Percentiles rank a stretch among this genome's conserved stretches.
Evolutionary conservation across 495 filamentous ascomycete genomes (phyloP).

Genomic region (Cryomyces minteri): DNA sequence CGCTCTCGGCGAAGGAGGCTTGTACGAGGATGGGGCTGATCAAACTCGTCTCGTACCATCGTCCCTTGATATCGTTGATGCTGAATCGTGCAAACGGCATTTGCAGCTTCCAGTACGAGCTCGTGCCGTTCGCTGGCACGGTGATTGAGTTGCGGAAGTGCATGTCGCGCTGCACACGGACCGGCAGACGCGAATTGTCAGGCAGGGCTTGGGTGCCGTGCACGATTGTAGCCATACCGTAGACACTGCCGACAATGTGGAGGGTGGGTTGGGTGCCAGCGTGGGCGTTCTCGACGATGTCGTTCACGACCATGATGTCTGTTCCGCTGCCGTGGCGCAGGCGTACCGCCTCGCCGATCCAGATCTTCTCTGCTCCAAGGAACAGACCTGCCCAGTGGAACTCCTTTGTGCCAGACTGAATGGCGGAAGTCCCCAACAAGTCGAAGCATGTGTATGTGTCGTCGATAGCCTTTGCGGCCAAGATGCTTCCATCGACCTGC

Average conservation of each 20-base stretch:
- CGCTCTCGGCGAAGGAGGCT: slow-evolving; percentile 19
- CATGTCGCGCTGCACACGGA: slow-evolving; percentile 26
- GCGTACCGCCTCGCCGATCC: slow-evolving; percentile 38
- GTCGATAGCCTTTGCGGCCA: slow-evolving; percentile 39
- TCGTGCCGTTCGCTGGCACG: slow-evolving; percentile 2
- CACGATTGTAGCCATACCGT: slow-evolving; percentile 21
- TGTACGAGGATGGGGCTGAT: slow-evolving; percentile 29
- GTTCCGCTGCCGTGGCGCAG: slow-evolving; percentile 22
- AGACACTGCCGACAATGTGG: slow-evolving; percentile 27
- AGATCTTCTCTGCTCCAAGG: slow-evolving; percentile 44
- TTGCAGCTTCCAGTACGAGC: slow-evolving; percentile 26
- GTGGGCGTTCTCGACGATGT: slow-evolving; percentile 18
- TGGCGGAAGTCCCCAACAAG: slow-evolving; percentile 19
- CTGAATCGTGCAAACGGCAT: slow-evolving; percentile 15
- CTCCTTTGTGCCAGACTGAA: slow-evolving; percentile 20
- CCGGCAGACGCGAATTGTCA: slow-evolving; percentile 21
- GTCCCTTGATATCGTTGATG: slow-evolving; percentile 36
- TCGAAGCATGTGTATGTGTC: slow-evolving; percentile 34
- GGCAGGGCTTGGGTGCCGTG: slow-evolving; percentile 9
- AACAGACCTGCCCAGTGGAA: slow-evolving; percentile 35
- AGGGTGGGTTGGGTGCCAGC: slow-evolving; percentile 2
- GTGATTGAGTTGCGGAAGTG: slow-evolving; percentile 25
- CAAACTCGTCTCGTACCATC: slow-evolving; percentile 41
- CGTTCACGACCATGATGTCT: slow-evolving; percentile 33
- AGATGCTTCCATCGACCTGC: slow-evolving; percentile 41